Conservation (phyloP, 257 asterid species). For the Anisodus acutangulus region DNA sequence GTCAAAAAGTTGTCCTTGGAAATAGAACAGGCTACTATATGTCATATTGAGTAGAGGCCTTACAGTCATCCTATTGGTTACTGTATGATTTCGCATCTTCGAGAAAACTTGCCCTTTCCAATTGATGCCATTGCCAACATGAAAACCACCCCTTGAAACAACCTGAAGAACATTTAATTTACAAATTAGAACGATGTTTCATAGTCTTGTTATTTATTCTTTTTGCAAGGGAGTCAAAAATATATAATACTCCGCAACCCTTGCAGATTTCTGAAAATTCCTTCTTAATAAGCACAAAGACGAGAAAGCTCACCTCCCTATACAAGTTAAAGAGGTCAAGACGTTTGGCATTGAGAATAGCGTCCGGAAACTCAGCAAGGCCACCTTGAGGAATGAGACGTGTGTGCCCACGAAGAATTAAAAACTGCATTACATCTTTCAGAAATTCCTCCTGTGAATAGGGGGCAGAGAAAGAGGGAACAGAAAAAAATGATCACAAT, state of each 20-base stretch:
- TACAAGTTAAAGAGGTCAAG: constrained; percentile 96
- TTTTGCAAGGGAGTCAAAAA: not conserved
- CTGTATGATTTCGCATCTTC: constrained; percentile 98
- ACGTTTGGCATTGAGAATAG: constrained; percentile 97
- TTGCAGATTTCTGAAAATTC: not conserved
- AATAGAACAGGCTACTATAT: not conserved
- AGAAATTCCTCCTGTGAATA: constrained; percentile 83
- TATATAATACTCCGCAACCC: not conserved
- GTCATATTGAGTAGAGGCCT: constrained; percentile 24
- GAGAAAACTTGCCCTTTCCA: constrained; percentile 99
- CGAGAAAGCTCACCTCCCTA: constrained; percentile 73
- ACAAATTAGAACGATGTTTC: constrained; percentile 16
- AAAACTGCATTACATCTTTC: constrained; percentile 96
- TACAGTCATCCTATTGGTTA: constrained; percentile 96
- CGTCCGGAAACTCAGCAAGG: constrained; percentile 95
- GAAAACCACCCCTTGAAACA: constrained; percentile 98
- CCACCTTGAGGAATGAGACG: constrained; percentile 99
- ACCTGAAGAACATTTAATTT: constrained; percentile 53
- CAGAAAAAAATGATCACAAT: constrained; percentile 12
- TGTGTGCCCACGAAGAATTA: constrained; percentile 91
- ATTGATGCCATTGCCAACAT: constrained; percentile 97
- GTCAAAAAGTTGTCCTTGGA: not conserved
- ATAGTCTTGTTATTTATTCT: not conserved
- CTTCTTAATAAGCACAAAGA: not conserved
- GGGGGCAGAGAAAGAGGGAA: constrained; percentile 16